Percentiles rank a stretch among this genome's conserved stretches.
Conservation (phyloP, 805 yeast species). For the Wickerhamiella shivajii region DNA sequence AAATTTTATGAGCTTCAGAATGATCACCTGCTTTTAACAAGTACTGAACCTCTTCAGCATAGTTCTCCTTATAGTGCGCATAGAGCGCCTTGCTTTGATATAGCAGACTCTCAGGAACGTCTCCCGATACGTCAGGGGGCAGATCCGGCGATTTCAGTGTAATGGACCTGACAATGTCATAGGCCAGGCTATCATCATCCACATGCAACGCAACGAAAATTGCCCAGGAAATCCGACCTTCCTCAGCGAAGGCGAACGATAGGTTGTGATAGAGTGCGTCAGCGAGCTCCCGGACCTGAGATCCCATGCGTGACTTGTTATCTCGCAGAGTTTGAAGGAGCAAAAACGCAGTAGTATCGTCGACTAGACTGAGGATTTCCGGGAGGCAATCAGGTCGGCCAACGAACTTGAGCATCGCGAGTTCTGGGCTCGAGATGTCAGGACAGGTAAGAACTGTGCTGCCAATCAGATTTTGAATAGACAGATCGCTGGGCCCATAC, state of each 20-base stretch:
- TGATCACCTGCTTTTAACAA: constrained; percentile 46
- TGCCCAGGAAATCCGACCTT: constrained; percentile 43
- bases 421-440: constrained; percentile 10
- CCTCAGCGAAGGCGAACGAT: constrained; percentile 23
- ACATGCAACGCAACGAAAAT: constrained; percentile 50
- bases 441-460: constrained; percentile 5
- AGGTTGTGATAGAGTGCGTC: constrained; percentile 12
- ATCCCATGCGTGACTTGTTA: background rate
- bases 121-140: constrained; percentile 20
- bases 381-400: constrained; percentile 9
- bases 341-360: constrained; percentile 13
- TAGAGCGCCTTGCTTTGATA: constrained; percentile 47
- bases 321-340: constrained; percentile 13
- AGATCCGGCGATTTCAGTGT: constrained; percentile 6
- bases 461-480: constrained; percentile 6
- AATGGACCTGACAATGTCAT: constrained; percentile 3
- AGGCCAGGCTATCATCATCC: constrained; percentile 32
- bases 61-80: constrained; percentile 36
- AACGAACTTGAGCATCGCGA: constrained; percentile 13
- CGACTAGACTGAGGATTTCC: constrained; percentile 10
- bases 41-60: constrained; percentile 44
- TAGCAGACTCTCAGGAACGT: constrained; percentile 28
- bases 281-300: constrained; percentile 1
- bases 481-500: constrained; percentile 32
- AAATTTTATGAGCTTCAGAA: constrained; percentile 47